phyloP scores from a whole-genome alignment of 768 basidiomycete genomes.

The Collybia mongolica region DNA sequence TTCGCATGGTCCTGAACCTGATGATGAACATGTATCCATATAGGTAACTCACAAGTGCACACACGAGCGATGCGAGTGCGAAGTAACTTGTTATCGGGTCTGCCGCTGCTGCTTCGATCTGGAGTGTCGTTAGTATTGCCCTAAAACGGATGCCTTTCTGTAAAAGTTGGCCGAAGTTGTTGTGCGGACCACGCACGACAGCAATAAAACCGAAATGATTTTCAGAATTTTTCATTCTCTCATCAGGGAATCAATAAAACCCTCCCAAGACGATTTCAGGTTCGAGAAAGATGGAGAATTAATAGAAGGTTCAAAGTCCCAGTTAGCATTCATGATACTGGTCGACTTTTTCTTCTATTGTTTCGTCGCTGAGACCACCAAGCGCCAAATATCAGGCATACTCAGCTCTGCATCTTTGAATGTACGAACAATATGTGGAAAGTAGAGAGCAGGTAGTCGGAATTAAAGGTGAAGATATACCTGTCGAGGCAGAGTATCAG shows the following conservation, averaged over 20 bases:
- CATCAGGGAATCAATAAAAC: slow-evolving; percentile 25
- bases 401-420: slow-evolving; percentile 65
- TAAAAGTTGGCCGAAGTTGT: neutral
- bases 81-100: slow-evolving; percentile 54
- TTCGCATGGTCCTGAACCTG: slow-evolving; percentile 13
- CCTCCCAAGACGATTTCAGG: slow-evolving; percentile 25
- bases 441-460: slow-evolving; percentile 53
- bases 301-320: slow-evolving; percentile 6
- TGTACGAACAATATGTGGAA: slow-evolving; percentile 60
- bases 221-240: slow-evolving; percentile 36
- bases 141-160: slow-evolving; percentile 10
- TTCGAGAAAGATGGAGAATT: slow-evolving; percentile 15
- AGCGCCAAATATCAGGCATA: slow-evolving; percentile 50
- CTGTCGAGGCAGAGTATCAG: neutral
- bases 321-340: slow-evolving; percentile 1
- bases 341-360: slow-evolving; percentile 7
- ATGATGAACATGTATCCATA: slow-evolving; percentile 25
- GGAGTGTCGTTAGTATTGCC: slow-evolving; percentile 28
- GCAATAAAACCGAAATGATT: slow-evolving; percentile 30
- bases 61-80: slow-evolving; percentile 52
- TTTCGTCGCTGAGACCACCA: slow-evolving; percentile 29
- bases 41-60: slow-evolving; percentile 57
- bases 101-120: slow-evolving; percentile 33
- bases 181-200: slow-evolving; percentile 1
- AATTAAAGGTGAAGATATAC: neutral